Evolutionary conservation across 1,139 yeast genomes (phyloP), one percentile per base, ranked within the genome.

Genomic region (Saccharomyces hybrid): DNA sequence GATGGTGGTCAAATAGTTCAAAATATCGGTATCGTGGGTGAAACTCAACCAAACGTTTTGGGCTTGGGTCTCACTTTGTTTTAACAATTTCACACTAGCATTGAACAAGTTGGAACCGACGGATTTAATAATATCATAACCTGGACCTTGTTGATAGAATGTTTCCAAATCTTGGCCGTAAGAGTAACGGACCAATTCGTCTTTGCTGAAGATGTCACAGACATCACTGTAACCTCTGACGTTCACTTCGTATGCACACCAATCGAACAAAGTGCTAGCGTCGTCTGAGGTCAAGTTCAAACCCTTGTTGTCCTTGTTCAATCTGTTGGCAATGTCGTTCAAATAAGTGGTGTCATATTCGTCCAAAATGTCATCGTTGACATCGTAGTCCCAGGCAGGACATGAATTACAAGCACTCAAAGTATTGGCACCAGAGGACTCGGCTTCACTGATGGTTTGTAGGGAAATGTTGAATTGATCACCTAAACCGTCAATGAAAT

Each of bases 221-320:
- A 82, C 75, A 25, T 79, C 79, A 11, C 86, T 80, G 51, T 68
- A 66, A 3, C 85, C 85, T 50, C 73, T 73, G 16, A 74, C 81
- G 62, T 78, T 80, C 54, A 82, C 69, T 64, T 83, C 88, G 61
- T 73, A 83, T 5, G 83, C 82, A 66, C 85, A 82, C 68, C 80
- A 71, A 6, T 69, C 68, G 67, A 83, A 74, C 56, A 83, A 66
- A 49, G 67, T 62, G 48, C 64, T 63, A 47, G 81, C 73, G 59
- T 83, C 85, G 9, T 59, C 52, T 4, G 67, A 59, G 4, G 76
- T 73, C 47, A 76, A 61, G 61, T 76, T 71, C 53, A 77, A 72
- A 1, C 77, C 81, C 5, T 75, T 75, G 59, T 78, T 71, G 53
- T 72, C 71, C 5, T 52, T 53, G 55, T 72, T 72, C 54, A 78